phyloP scores from a whole-genome alignment of 2,329 filamentous ascomycete genomes.

The Hymenoscyphus scutula region DNA sequence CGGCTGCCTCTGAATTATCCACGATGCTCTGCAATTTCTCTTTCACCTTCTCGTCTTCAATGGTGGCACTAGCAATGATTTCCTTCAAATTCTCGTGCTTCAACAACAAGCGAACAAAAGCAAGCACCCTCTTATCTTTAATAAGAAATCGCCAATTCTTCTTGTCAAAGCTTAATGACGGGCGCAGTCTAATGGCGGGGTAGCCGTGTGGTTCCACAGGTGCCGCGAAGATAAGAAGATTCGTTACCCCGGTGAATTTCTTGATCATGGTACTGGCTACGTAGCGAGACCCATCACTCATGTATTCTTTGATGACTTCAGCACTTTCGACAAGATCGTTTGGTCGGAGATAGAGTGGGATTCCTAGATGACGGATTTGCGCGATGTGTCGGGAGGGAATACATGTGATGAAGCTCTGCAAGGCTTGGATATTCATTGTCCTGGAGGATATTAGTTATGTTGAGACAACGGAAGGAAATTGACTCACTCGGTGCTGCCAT shows the following conservation, averaged over 20 bases:
- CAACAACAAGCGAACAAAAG: background rate
- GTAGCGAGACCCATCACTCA: background rate
- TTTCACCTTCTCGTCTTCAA: background rate
- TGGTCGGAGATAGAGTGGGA: background rate
- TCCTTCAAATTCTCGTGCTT: background rate
- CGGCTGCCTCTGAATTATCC: background rate
- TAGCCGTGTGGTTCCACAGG: no score
- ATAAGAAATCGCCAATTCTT: no score
- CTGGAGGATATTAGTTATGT: background rate
- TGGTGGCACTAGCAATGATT: background rate
- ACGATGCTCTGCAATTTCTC: background rate
- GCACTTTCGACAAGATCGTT: no score
- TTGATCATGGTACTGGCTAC: background rate
- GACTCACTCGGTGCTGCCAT: background rate
- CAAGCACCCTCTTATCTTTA: background rate
- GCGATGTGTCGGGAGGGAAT: background rate
- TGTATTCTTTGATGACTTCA: background rate
- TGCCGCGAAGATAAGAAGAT: background rate
- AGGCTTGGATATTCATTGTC: background rate
- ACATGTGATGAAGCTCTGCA: background rate
- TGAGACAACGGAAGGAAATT: background rate
- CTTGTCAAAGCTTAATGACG: no score
- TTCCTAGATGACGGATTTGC: background rate
- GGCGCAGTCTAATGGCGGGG: no score
- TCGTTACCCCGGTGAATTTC: background rate